A percentile compares a stretch with the other conserved stretches of the same genome.
Conservation (phyloP, 169 alveolate species). For the Sarcocystis neurona region DNA sequence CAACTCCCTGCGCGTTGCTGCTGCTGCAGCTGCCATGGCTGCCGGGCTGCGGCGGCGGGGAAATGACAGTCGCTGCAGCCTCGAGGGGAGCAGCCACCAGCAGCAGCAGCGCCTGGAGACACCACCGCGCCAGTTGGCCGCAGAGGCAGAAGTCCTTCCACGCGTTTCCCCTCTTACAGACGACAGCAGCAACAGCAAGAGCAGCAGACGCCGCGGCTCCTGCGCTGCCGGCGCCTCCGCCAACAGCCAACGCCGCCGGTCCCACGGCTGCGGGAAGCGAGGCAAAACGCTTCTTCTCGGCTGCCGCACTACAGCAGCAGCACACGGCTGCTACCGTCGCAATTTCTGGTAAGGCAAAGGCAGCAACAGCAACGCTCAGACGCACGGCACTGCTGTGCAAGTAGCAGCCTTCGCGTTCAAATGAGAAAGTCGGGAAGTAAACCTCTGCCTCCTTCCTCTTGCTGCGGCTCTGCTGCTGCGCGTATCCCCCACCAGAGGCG, state of each 20-base stretch:
- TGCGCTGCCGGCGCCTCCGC: conserved; percentile 58
- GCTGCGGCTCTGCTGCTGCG: conserved; percentile 48
- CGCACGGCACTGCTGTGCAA: conserved; percentile 54
- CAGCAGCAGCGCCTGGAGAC: conserved; percentile 48
- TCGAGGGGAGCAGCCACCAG: conserved; percentile 57
- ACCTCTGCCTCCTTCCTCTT: not conserved
- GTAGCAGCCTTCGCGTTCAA: conserved; percentile 47
- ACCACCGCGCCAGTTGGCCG: conserved; percentile 51
- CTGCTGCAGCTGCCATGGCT: not conserved
- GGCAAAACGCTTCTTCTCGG: conserved; percentile 48
- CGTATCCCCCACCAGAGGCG: conserved; percentile 36
- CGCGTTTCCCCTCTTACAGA: conserved; percentile 36
- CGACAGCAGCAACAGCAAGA: conserved; percentile 34
- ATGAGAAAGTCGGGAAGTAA: conserved; percentile 10
- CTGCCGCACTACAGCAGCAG: conserved; percentile 44
- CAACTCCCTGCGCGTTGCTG: not conserved
- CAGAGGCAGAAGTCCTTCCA: conserved; percentile 52
- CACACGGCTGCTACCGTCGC: conserved; percentile 51
- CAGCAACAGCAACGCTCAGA: conserved; percentile 35
- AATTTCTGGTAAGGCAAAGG: conserved; percentile 43
- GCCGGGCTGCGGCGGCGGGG: not conserved
- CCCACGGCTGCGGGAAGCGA: conserved; percentile 50
- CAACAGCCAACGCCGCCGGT: conserved; percentile 48
- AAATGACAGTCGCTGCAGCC: conserved; percentile 36
- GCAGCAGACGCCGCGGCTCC: conserved; percentile 60